These are phyloP conservation scores for Ganoderma meredithae DNA, from an alignment of 1,284 basidiomycete genomes.

Conservation along the genomic window DNA sequence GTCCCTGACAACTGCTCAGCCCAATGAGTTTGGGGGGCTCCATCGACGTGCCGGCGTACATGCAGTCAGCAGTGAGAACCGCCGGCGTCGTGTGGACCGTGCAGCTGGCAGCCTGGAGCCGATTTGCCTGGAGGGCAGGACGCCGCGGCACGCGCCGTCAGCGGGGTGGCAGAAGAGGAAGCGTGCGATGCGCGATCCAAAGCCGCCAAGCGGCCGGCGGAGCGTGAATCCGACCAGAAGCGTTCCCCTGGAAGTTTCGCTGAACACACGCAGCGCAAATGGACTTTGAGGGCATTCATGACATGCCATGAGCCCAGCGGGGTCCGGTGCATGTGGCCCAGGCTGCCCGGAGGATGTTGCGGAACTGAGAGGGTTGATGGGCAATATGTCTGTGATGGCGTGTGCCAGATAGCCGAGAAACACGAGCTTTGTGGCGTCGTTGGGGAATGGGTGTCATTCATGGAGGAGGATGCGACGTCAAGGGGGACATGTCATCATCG, in stretches of 20 bases:
- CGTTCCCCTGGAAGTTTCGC: constrained; percentile 18
- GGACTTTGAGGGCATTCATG: constrained; percentile 18
- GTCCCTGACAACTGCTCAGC: neutral
- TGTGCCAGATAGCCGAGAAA: neutral
- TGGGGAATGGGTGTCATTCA: neutral
- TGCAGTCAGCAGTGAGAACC: neutral
- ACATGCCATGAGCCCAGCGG: neutral
- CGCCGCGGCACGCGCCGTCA: constrained; percentile 1
- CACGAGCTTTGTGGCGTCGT: neutral
- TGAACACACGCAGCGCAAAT: constrained; percentile 12
- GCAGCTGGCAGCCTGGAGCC: constrained; percentile 11
- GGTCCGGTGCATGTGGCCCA: neutral
- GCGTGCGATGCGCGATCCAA: constrained; percentile 4
- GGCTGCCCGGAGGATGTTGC: neutral
- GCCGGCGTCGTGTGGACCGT: neutral
- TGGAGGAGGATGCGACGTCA: neutral
- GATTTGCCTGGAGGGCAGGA: constrained; percentile 18
- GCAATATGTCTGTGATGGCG: neutral
- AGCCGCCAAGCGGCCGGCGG: neutral
- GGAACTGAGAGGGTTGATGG: neutral
- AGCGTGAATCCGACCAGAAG: constrained; percentile 15
- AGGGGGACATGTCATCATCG: neutral
- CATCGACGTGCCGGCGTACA: neutral
- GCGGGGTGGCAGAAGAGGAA: constrained; percentile 7
- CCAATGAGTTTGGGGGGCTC: neutral